Conservation (phyloP, 768 basidiomycete genomes). For the Boletus tomentosulus region DNA sequence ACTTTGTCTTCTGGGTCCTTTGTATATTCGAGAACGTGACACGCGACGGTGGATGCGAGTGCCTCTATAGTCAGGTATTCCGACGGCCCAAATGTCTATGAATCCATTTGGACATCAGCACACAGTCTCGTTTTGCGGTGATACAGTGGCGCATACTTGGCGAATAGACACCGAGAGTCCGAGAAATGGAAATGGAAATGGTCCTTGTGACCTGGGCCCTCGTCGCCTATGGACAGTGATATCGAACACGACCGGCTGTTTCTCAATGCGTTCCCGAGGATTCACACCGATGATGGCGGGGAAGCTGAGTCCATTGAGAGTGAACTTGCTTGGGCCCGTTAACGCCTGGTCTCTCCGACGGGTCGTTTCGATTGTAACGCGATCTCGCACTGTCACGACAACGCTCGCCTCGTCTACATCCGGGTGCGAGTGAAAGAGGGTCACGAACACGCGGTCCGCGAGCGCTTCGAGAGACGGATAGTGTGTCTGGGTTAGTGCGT, state of each 20-base stretch:
- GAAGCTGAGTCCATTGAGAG: constrained; percentile 42
- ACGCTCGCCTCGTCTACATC: constrained; percentile 39
- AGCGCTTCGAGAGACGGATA: constrained; percentile 49
- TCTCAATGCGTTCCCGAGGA: constrained; percentile 57
- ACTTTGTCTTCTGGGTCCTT: constrained; percentile 28
- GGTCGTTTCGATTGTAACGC: constrained; percentile 38
- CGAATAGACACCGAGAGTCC: constrained; percentile 33
- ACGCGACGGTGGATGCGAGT: constrained; percentile 54
- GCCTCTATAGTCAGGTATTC: constrained; percentile 67
- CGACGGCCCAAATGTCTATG: constrained; percentile 46
- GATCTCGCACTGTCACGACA: constrained; percentile 45
- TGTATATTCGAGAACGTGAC: constrained; percentile 37
- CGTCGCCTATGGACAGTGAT: constrained; percentile 32
- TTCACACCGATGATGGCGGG: constrained; percentile 65
- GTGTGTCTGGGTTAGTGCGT: constrained; percentile 16
- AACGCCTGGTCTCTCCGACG: constrained; percentile 19
- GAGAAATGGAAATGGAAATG: constrained; percentile 17
- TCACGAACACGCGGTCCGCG: constrained; percentile 36
- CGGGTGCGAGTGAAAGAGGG: constrained; percentile 34
- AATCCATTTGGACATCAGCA: background rate
- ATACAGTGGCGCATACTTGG: background rate
- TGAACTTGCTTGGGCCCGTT: constrained; percentile 20
- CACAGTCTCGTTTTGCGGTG: background rate
- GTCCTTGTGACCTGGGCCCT: background rate
- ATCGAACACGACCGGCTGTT: constrained; percentile 57